Percentiles rank a stretch among this genome's conserved stretches.
These are phyloP conservation scores for Cyphellophora europaea DNA, from an alignment of 2,329 filamentous ascomycete species.

Conservation along the genomic window DNA sequence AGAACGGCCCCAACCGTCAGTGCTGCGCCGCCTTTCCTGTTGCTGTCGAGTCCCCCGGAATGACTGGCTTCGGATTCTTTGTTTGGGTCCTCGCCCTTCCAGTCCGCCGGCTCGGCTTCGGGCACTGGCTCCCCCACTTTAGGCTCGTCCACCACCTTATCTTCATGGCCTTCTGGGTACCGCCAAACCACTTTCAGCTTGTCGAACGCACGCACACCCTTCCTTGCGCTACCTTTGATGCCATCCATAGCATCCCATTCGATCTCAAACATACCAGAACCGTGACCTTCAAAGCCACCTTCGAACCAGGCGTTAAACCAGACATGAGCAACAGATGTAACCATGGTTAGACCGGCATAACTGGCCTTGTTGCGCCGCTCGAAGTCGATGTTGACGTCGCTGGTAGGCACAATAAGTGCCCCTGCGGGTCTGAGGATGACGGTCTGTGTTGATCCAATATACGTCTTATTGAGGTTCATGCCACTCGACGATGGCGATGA, in stretches of 20 bases:
- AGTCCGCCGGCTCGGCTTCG: slow-evolving; percentile 63
- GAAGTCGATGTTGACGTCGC: slow-evolving; percentile 83
- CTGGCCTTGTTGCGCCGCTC: slow-evolving; percentile 74
- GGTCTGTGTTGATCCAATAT: slow-evolving; percentile 54
- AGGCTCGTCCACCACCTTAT: slow-evolving; percentile 52
- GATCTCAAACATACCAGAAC: slow-evolving; percentile 62
- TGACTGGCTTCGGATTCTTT: slow-evolving; percentile 20
- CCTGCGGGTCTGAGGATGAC: slow-evolving; percentile 67
- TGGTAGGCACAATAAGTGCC: slow-evolving; percentile 63
- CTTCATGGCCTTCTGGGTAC: slow-evolving; percentile 24
- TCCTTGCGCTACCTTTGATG: slow-evolving; percentile 78
- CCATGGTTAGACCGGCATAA: slow-evolving; percentile 72
- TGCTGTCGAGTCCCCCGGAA: slow-evolving; percentile 14
- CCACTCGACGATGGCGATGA: slow-evolving; percentile 13
- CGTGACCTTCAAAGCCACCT: slow-evolving; percentile 56
- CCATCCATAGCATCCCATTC: slow-evolving; percentile 81
- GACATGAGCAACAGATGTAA: slow-evolving; percentile 84
- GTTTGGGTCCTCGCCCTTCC: slow-evolving; percentile 50
- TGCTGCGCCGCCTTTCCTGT: slow-evolving; percentile 8
- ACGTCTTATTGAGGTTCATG: slow-evolving; percentile 24
- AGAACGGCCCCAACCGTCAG: slow-evolving; percentile 14
- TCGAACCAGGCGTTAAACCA: slow-evolving; percentile 98
- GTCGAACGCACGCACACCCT: slow-evolving; percentile 75
- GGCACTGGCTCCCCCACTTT: slow-evolving; percentile 57
- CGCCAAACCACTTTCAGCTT: slow-evolving; percentile 80